A percentile compares a stretch with the other conserved stretches of the same genome.
phyloP scores from a whole-genome alignment of 768 basidiomycete genomes.

The Myochromella boudieri region DNA sequence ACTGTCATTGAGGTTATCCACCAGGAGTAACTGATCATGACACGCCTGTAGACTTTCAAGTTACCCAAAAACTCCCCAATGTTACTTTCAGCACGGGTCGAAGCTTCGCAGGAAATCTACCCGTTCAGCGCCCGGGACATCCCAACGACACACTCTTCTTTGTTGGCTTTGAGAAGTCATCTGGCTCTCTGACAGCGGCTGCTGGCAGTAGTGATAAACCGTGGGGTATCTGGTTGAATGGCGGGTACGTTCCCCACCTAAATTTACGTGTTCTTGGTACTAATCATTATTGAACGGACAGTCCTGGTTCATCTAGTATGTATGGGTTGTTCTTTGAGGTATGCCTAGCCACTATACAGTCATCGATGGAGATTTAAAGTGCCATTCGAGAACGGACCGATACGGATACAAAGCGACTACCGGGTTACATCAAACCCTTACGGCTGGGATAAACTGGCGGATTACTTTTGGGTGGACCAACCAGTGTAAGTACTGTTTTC shows the following conservation, averaged over 20 bases:
- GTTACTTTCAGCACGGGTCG: slow-evolving; percentile 52
- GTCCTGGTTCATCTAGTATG: slow-evolving; percentile 73
- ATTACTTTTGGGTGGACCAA: slow-evolving; percentile 75
- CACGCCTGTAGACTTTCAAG: slow-evolving; percentile 65
- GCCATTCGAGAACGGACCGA: slow-evolving; percentile 61
- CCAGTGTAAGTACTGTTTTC: slow-evolving; percentile 47
- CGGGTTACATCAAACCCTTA: slow-evolving; percentile 49
- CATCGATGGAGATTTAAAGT: no score
- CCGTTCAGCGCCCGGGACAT: slow-evolving; percentile 56
- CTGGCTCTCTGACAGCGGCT: slow-evolving; percentile 52
- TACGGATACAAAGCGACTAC: slow-evolving; percentile 54
- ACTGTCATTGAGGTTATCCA: background rate
- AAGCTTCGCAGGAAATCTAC: slow-evolving; percentile 66
- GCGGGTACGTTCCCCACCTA: slow-evolving; percentile 61
- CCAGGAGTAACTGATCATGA: no score
- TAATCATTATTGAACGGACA: slow-evolving; percentile 13
- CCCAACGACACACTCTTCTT: slow-evolving; percentile 70
- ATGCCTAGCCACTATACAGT: no score
- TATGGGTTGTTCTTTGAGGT: slow-evolving; percentile 65
- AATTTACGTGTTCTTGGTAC: background rate
- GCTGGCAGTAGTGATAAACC: slow-evolving; percentile 38
- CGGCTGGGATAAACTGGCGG: slow-evolving; percentile 60
- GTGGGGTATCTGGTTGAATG: slow-evolving; percentile 77
- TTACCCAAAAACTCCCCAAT: slow-evolving; percentile 56
- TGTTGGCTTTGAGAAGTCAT: slow-evolving; percentile 56